These are phyloP conservation scores for Hymenoscyphus infarciens DNA, from an alignment of 2,329 filamentous ascomycete genomes.

Conservation along the genomic window DNA sequence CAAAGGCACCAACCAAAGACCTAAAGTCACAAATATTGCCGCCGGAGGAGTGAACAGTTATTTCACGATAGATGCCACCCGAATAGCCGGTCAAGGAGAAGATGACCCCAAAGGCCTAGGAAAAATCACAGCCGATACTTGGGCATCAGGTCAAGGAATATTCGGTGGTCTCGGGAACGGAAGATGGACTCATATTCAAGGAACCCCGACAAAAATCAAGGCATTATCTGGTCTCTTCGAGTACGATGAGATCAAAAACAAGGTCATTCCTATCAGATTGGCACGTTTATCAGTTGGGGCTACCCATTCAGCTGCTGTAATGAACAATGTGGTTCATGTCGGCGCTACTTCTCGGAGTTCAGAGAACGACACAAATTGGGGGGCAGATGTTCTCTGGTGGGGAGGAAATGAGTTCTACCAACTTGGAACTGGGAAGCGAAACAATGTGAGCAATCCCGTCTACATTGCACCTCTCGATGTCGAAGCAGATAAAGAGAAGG, in stretches of 20 bases:
- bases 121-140: slow-evolving; percentile 70
- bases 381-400: slow-evolving; percentile 87
- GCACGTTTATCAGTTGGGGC: slow-evolving; percentile 69
- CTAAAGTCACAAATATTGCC: slow-evolving; percentile 71
- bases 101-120: slow-evolving; percentile 43
- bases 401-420: slow-evolving; percentile 94
- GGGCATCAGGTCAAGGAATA: slow-evolving; percentile 83
- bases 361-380: slow-evolving; percentile 77
- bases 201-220: slow-evolving; percentile 75
- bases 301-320: slow-evolving; percentile 76
- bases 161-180: slow-evolving; percentile 80
- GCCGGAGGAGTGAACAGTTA: slow-evolving; percentile 87
- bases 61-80: slow-evolving; percentile 76
- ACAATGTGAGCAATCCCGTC: slow-evolving; percentile 69
- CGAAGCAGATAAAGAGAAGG: slow-evolving; percentile 56
- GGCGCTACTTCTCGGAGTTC: slow-evolving; percentile 41
- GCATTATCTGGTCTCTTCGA: slow-evolving; percentile 79
- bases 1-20: slow-evolving; percentile 55
- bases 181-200: slow-evolving; percentile 83
- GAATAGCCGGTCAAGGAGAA: slow-evolving; percentile 47
- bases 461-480: slow-evolving; percentile 77
- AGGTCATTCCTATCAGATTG: slow-evolving; percentile 73
- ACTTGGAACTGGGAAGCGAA: slow-evolving; percentile 85
- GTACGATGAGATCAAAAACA: slow-evolving; percentile 71
- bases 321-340: slow-evolving; percentile 75